Conservation (phyloP, 495 filamentous ascomycete species). For the Aspergillus steynii region DNA sequence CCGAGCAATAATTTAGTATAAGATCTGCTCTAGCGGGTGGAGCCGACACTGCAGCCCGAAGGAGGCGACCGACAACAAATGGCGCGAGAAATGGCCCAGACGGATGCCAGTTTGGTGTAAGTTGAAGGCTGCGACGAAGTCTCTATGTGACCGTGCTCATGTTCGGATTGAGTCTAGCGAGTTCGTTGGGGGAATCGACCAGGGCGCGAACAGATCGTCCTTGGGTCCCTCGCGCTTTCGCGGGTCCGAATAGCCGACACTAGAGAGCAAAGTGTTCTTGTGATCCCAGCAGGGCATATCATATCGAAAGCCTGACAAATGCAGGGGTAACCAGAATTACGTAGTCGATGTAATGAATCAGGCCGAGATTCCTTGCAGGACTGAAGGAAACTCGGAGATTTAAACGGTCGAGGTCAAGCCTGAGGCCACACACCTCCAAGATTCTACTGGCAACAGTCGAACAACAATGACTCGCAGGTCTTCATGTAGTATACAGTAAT, state of each 20-base stretch:
- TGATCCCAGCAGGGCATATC: neutral
- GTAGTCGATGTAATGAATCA: too few species aligned
- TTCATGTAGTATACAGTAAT: neutral
- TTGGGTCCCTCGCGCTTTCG: neutral
- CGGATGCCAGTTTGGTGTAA: neutral
- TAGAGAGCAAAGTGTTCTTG: neutral
- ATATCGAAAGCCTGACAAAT: neutral
- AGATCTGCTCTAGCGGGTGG: constrained; percentile 8
- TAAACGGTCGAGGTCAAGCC: neutral
- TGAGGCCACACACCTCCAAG: neutral
- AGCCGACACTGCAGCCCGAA: constrained; percentile 8
- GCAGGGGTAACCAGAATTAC: neutral
- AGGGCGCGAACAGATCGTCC: neutral
- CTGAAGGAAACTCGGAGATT: neutral
- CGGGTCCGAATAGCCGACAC: neutral
- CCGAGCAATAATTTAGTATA: neutral
- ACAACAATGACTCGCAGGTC: too few species aligned
- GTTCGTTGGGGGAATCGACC: neutral
- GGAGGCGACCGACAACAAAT: neutral
- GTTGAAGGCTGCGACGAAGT: neutral
- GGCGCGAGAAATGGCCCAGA: neutral
- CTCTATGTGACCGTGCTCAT: neutral
- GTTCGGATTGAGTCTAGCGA: neutral
- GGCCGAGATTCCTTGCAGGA: too few species aligned
- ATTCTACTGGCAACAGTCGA: neutral